Evolutionary conservation across 257 asterid genomes (phyloP), one percentile per base, ranked within the genome.

Genomic region (Nicotiana tabacum): DNA sequence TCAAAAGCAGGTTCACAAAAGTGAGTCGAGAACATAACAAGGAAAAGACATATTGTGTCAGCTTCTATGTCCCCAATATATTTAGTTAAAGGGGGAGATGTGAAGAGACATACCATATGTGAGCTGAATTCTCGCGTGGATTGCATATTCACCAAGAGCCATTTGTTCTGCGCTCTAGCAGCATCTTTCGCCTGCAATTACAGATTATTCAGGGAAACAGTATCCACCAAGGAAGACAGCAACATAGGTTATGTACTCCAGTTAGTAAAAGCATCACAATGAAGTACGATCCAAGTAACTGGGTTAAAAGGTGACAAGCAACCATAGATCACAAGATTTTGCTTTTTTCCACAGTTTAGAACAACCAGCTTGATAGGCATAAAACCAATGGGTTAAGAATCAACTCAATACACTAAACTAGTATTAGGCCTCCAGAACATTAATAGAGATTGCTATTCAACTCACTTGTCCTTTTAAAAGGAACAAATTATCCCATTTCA

Each of bases 101-200:
- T 69, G 65, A 64, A 84, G 84, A 80, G 27, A 70, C 72, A 68
- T 91, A 96, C 99, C 99, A 93, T 94, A 87, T 96, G 99, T 43
- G 99, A 96, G 91, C 94, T 93, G 87, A 96, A 96, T 89, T 94
- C 99, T 85, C 80, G 89, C 53, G 95, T 92, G 57, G 98, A 96
- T 88, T 96, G 99, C 90, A 96, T 87, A 93, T 94, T 96, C 60
- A 94, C 90, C 72, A 96, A 88, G 81, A 94, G 98, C 99, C 99
- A 96, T 83, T 91, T 94, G 84, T 94, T 90, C 90, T 89, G 95
- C 32, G 57, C 55, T 85, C 86, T 94, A 8, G 98, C 96, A 78
- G 90, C 82, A 88, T 94, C 98, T 89, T 96, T 96, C 17, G 98
- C 98, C 99, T 96, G 97, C 65, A 30, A 68, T 51, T 48, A 74